Base-by-base conservation (phyloP, 179 eudicot species). In the Silene noctiflora region DNA sequence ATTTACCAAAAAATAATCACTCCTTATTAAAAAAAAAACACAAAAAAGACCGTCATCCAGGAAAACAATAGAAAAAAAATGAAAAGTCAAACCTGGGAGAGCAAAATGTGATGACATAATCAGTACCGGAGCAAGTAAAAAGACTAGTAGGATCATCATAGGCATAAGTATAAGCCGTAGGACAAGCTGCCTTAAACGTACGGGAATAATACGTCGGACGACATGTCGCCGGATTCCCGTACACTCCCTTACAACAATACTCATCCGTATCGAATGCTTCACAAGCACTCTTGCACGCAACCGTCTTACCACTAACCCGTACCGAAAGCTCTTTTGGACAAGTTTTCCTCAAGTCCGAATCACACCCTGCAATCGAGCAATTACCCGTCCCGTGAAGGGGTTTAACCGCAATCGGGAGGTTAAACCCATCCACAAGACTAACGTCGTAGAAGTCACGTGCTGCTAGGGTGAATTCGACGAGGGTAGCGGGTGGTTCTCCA, bases 351-450 rank as follows among this genome's bases (percentile, higher is more conserved):
- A 94, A 69, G 59, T 94, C 83, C 0, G 79, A 78, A 51, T 77
- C 84, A 73, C 98, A 94, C 0, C 98, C 98, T 12, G 90, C 91
- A 2, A 88, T 85, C 2, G 94, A 85, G 53, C 98, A 94, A 74
- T 77, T 83, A 0, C 98, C 98, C 62, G 72, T 48, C 0, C 97
- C 98, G 69, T 92, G 85, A 7, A 89, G 86, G 0, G 97, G 98
- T 0, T 89, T 90, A 4, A 94, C 87, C 0, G 87, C 84, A 79
- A 94, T 74, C 0, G 97, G 97, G 19, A 94, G 22, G 84, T 94
- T 94, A 84, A 89, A 94, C 12, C 98, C 98, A 77, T 94, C 97
- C 0, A 94, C 96, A 5, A 94, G 87, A 74, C 97, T 94, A 17
- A 94, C 98, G 55, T 84, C 91, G 77, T 94, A 94, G 78, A 85